A percentile compares a stretch with the other conserved stretches of the same genome.
phyloP scores from a whole-genome alignment of 495 filamentous ascomycete species.

The Aspergillus conjunctus region DNA sequence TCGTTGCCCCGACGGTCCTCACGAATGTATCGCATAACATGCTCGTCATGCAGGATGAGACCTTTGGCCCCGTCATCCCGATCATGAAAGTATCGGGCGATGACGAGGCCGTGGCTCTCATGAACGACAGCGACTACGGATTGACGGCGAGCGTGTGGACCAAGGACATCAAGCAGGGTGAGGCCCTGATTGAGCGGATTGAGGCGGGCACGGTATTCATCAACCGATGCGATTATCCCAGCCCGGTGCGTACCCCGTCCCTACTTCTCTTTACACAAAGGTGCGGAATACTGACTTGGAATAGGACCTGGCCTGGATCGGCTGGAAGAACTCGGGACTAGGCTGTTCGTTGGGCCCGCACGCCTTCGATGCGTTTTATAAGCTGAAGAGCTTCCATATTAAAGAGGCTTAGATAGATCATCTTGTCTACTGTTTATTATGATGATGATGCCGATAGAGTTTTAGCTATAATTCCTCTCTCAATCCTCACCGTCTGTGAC shows the following conservation, averaged over 20 bases:
- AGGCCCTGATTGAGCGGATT: conserved; percentile 74
- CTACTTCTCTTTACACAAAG: not conserved
- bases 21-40: conserved; percentile 82
- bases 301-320: conserved; percentile 95
- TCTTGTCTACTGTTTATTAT: not conserved
- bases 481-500: not conserved
- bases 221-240: conserved; percentile 91
- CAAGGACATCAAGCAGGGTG: conserved; percentile 77
- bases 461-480: not conserved
- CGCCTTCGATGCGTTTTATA: conserved; percentile 93
- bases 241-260: conserved; percentile 68
- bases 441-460: conserved; percentile 1
- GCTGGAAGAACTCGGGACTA: conserved; percentile 95
- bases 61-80: conserved; percentile 92
- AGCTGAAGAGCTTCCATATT: conserved; percentile 93
- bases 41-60: conserved; percentile 92
- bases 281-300: conserved; percentile 23
- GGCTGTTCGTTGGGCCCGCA: conserved; percentile 86
- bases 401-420: conserved; percentile 56
- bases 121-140: conserved; percentile 96
- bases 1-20: conserved; percentile 80
- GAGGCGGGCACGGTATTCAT: conserved; percentile 97
- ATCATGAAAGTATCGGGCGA: conserved; percentile 90
- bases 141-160: conserved; percentile 99
- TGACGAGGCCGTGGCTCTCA: conserved; percentile 76